Evolutionary conservation across 1,284 basidiomycete genomes (phyloP).

Genomic region (Stygiomarasmius scandens): DNA sequence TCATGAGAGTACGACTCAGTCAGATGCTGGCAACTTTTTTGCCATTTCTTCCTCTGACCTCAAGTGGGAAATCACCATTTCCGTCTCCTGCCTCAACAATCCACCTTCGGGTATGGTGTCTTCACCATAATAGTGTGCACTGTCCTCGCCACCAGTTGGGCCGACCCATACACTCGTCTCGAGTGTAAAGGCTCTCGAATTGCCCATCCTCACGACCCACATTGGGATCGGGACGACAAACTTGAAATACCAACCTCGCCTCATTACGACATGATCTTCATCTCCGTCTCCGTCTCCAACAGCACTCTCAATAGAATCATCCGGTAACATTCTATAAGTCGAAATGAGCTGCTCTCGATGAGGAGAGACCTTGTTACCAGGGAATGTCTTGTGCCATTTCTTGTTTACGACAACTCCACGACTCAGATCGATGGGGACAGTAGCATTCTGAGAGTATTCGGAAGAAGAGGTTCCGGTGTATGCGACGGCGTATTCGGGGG

Average conservation of each 20-base stretch:
- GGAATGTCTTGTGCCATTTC: conserved; percentile 11
- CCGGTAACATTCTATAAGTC: conserved; percentile 5
- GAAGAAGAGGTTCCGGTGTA: conserved; percentile 12
- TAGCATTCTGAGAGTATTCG: conserved; percentile 10
- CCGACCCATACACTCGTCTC: conserved; percentile 9
- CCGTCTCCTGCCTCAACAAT: conserved; percentile 8
- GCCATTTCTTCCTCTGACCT: conserved; percentile 14
- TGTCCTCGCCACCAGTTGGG: background rate
- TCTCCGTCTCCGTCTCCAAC: conserved; percentile 1
- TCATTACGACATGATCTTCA: conserved; percentile 4
- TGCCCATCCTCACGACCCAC: conserved; percentile 13
- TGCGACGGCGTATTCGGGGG: conserved; percentile 12
- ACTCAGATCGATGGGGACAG: conserved; percentile 10
- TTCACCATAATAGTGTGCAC: background rate
- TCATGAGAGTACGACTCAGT: too few species aligned
- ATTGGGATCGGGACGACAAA: conserved; percentile 12
- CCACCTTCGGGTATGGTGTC: conserved; percentile 7
- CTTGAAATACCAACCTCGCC: conserved; percentile 13
- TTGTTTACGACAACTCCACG: conserved; percentile 12
- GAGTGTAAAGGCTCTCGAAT: conserved; percentile 9
- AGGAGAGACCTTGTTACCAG: conserved; percentile 6
- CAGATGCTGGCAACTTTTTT: background rate
- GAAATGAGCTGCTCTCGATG: conserved; percentile 10
- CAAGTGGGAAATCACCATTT: conserved; percentile 11
- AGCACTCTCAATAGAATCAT: conserved; percentile 8